Percentiles rank a stretch among this genome's conserved stretches.
phyloP scores from a whole-genome alignment of 192 early-diverging fungal genomes.

The Bifiguratus adelaidae region DNA sequence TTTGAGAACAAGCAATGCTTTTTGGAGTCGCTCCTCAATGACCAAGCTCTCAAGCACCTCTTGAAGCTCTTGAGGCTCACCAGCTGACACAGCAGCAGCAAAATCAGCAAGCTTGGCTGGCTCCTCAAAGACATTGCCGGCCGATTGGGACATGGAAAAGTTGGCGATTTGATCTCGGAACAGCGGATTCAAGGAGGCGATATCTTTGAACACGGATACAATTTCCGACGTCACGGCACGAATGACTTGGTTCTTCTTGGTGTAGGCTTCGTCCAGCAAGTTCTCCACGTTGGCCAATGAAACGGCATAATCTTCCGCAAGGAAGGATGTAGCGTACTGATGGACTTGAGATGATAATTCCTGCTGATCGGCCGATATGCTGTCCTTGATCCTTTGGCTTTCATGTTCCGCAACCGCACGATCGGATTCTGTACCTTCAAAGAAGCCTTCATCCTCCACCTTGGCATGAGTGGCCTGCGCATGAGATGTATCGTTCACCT shows the following conservation, averaged over 20 bases:
- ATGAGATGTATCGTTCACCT: not conserved
- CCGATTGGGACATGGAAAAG: conserved; percentile 91
- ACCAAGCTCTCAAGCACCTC: conserved; percentile 80
- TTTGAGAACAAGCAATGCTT: conserved; percentile 87
- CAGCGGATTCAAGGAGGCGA: conserved; percentile 87
- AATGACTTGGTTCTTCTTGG: conserved; percentile 73
- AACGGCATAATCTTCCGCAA: conserved; percentile 60
- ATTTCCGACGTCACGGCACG: conserved; percentile 93
- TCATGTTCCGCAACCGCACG: not conserved
- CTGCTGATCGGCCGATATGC: not conserved
- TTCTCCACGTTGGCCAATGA: conserved; percentile 87
- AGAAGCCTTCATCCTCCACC: conserved; percentile 10
- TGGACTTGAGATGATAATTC: not conserved
- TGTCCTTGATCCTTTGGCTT: not conserved
- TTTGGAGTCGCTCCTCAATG: conserved; percentile 86
- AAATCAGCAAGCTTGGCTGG: conserved; percentile 95
- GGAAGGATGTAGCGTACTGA: conserved; percentile 33
- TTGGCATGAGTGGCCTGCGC: conserved; percentile 5
- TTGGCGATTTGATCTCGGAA: conserved; percentile 98
- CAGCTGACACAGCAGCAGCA: conserved; percentile 89
- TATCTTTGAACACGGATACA: conserved; percentile 93
- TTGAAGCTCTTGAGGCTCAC: conserved; percentile 88
- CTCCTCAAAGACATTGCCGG: conserved; percentile 91
- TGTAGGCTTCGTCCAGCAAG: conserved; percentile 72
- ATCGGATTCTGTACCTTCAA: conserved; percentile 2